These are phyloP conservation scores for Verticillium klebahnii DNA, from an alignment of 2,329 filamentous ascomycete genomes.

Conservation along the genomic window DNA sequence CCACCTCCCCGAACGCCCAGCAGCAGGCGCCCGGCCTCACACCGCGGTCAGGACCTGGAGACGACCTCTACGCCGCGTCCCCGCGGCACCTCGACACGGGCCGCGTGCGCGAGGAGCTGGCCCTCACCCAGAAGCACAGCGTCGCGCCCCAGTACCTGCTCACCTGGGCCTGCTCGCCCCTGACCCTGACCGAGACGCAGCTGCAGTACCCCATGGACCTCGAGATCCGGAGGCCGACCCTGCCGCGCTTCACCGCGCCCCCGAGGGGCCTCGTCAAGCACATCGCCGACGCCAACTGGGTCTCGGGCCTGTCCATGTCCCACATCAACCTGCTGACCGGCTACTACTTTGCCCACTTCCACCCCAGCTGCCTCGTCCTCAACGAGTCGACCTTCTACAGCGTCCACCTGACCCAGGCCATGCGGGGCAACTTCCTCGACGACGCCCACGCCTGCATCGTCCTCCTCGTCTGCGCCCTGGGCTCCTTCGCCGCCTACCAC, in stretches of 20 bases:
- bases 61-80: background rate
- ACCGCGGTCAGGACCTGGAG: background rate
- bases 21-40: background rate
- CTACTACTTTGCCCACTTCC: constrained; percentile 5
- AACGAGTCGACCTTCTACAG: constrained; percentile 2
- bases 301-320: background rate
- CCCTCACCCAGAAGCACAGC: constrained; percentile 4
- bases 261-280: background rate
- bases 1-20: background rate
- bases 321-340: constrained; percentile 1
- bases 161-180: constrained; percentile 6
- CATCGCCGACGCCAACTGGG: background rate
- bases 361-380: constrained; percentile 3
- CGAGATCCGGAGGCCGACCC: background rate
- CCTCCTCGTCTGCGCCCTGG: constrained; percentile 3
- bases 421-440: background rate
- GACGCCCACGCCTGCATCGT: constrained; percentile 1
- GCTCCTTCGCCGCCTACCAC: constrained; percentile 4
- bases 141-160: constrained; percentile 8
- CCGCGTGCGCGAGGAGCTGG: constrained; percentile 3
- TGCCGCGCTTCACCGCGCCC: background rate
- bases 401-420: background rate
- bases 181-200: constrained; percentile 2
- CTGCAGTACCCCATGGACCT: constrained; percentile 2
- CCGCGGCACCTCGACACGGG: background rate